These are phyloP conservation scores for Boletus rufocinnamomeus DNA, from an alignment of 768 basidiomycete genomes.

Conservation along the genomic window DNA sequence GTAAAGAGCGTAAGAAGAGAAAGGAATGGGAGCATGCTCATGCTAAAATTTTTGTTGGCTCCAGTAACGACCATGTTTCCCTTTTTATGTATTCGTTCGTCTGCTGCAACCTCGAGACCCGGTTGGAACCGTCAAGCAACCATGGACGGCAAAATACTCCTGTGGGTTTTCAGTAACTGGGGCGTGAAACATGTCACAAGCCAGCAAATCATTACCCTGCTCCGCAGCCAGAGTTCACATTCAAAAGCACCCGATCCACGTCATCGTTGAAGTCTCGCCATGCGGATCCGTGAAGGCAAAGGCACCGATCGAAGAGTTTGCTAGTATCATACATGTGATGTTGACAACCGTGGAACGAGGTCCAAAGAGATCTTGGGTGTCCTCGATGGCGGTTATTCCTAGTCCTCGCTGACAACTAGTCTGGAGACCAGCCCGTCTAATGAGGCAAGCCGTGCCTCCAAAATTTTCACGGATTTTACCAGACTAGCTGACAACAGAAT, in stretches of 20 bases:
- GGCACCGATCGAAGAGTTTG: neutral
- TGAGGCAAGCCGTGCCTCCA: too few relatives aligned
- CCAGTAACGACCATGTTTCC: neutral
- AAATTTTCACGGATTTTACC: too few relatives aligned
- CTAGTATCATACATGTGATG: neutral
- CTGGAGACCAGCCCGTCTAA: too few relatives aligned
- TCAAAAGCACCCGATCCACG: neutral
- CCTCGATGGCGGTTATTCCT: neutral
- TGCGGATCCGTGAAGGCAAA: neutral
- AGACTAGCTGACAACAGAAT: too few relatives aligned
- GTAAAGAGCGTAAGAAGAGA: conserved; percentile 21
- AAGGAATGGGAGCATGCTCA: conserved; percentile 12
- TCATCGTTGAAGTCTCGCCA: neutral
- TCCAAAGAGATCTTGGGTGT: neutral
- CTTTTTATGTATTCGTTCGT: conserved; percentile 7
- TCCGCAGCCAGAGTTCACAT: neutral
- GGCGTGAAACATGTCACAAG: neutral
- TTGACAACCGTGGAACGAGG: neutral
- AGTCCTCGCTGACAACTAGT: neutral
- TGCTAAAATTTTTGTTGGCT: neutral
- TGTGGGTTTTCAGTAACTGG: neutral
- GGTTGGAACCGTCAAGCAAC: neutral
- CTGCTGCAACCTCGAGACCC: neutral
- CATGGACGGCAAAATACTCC: neutral
- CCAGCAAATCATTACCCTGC: neutral